Conservation (phyloP, 306 rosid genomes). For the Arachis stenosperma region DNA sequence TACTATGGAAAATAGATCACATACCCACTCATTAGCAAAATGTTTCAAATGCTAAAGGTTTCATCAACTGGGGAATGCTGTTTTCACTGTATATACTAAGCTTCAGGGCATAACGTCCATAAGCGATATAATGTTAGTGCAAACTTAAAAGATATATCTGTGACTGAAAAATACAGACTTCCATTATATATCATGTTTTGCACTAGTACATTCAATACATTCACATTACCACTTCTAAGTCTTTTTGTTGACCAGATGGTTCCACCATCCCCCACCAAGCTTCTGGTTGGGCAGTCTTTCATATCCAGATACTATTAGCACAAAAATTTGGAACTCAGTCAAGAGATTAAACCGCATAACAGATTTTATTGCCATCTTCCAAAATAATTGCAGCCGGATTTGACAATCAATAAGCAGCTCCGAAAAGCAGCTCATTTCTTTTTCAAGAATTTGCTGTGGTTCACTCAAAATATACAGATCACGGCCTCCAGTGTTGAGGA, state of each 20-base stretch:
- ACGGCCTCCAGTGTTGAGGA: slow-evolving; percentile 49
- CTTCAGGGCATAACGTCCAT: slow-evolving; percentile 13
- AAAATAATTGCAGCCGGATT: slow-evolving; percentile 49
- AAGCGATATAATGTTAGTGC: not conserved
- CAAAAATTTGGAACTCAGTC: slow-evolving; percentile 47
- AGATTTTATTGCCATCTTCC: slow-evolving; percentile 50
- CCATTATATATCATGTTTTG: slow-evolving; percentile 26
- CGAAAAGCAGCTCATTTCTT: slow-evolving; percentile 45
- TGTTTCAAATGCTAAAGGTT: no score
- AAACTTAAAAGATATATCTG: no score
- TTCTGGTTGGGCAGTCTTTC: slow-evolving; percentile 36
- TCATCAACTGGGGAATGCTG: not conserved
- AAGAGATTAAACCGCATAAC: slow-evolving; percentile 31
- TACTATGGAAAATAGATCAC: no score
- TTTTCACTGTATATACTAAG: slow-evolving; percentile 14
- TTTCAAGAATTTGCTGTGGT: slow-evolving; percentile 50
- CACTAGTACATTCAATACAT: slow-evolving; percentile 36
- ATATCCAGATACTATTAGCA: slow-evolving; percentile 41
- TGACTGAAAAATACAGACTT: slow-evolving; percentile 30
- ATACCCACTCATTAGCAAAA: no score
- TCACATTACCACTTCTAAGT: slow-evolving; percentile 35
- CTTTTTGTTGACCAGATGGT: slow-evolving; percentile 28
- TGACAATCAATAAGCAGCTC: slow-evolving; percentile 53
- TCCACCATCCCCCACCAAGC: slow-evolving; percentile 21
- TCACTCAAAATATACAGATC: slow-evolving; percentile 74